A percentile compares a stretch with the other conserved stretches of the same genome.
phyloP scores from a whole-genome alignment of 2,329 filamentous ascomycete species.

The Trichoderma koningii region DNA sequence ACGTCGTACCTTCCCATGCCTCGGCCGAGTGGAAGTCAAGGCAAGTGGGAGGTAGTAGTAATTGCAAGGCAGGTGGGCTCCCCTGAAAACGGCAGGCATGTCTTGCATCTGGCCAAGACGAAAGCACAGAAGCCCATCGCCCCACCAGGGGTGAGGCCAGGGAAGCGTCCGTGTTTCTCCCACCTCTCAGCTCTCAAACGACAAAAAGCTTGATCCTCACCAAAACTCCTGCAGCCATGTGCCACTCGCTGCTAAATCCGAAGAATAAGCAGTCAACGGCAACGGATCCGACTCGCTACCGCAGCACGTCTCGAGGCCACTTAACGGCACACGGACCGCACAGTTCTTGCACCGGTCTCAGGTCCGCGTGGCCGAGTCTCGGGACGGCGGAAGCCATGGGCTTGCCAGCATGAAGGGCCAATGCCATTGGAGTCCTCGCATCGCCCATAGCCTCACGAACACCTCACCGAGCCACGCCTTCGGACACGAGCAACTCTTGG shows the following conservation, averaged over 20 bases:
- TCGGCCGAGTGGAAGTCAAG: slow-evolving; percentile 16
- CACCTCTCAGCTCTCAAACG: slow-evolving; percentile 2
- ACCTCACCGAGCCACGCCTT: not conserved
- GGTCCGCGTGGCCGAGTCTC: slow-evolving; percentile 3
- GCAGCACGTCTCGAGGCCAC: not conserved
- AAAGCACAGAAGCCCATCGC: slow-evolving; percentile 5
- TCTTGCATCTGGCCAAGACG: slow-evolving; percentile 19
- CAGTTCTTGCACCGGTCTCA: not conserved
- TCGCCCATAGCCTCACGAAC: not conserved
- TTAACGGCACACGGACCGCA: slow-evolving; percentile 6
- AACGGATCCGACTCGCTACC: slow-evolving; percentile 23
- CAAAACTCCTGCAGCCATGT: too few relatives aligned
- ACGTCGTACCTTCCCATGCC: not conserved
- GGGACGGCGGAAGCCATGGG: not conserved
- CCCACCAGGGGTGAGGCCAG: slow-evolving; percentile 4
- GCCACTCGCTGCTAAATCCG: too few relatives aligned
- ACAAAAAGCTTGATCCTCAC: not conserved
- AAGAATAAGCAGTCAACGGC: slow-evolving; percentile 15
- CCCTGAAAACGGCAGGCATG: slow-evolving; percentile 18
- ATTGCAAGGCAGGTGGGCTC: slow-evolving; percentile 2
- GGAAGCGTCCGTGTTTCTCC: not conserved
- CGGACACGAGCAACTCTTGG: slow-evolving; percentile 1
- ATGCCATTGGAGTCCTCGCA: slow-evolving; percentile 7
- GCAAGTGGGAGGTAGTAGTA: too few relatives aligned
- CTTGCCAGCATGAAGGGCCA: slow-evolving; percentile 22